These are phyloP conservation scores for Neopestalotiopsis clavispora DNA, from an alignment of 2,329 filamentous ascomycete species.

Conservation along the genomic window DNA sequence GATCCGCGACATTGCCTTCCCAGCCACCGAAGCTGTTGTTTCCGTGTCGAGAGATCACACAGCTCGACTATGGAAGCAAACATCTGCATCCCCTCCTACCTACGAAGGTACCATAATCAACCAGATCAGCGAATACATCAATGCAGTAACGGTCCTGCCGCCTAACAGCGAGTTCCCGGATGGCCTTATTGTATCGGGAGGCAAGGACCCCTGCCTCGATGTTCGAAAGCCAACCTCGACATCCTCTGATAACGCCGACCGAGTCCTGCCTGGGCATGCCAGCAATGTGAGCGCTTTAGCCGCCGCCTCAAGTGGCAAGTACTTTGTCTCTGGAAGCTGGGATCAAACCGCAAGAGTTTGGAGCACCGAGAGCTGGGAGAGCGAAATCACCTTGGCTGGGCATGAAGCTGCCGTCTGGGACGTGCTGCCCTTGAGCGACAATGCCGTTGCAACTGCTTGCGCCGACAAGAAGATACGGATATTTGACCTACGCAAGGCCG, in stretches of 20 bases:
- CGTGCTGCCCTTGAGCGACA: conserved; percentile 81
- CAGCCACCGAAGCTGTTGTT: conserved; percentile 71
- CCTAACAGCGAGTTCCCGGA: conserved; percentile 72
- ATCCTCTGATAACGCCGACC: conserved; percentile 79
- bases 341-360: conserved; percentile 87
- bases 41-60: conserved; percentile 92
- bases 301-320: conserved; percentile 72
- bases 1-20: conserved; percentile 88
- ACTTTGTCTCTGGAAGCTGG: conserved; percentile 92
- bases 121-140: conserved; percentile 85
- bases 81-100: conserved; percentile 65
- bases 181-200: conserved; percentile 84
- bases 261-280: conserved; percentile 82
- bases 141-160: conserved; percentile 78
- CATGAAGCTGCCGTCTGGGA: conserved; percentile 85
- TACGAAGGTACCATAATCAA: conserved; percentile 82
- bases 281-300: conserved; percentile 90
- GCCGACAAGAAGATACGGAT: conserved; percentile 90
- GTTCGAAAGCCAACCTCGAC: conserved; percentile 74
- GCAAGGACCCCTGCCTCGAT: conserved; percentile 92
- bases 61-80: conserved; percentile 82
- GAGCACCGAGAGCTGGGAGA: conserved; percentile 85
- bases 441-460: conserved; percentile 86
- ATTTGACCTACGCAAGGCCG: conserved; percentile 71
- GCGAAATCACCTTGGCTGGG: conserved; percentile 71